Evolutionary conservation across 2,329 filamentous ascomycete species (phyloP).

Genomic region (Aspergillus persii): DNA sequence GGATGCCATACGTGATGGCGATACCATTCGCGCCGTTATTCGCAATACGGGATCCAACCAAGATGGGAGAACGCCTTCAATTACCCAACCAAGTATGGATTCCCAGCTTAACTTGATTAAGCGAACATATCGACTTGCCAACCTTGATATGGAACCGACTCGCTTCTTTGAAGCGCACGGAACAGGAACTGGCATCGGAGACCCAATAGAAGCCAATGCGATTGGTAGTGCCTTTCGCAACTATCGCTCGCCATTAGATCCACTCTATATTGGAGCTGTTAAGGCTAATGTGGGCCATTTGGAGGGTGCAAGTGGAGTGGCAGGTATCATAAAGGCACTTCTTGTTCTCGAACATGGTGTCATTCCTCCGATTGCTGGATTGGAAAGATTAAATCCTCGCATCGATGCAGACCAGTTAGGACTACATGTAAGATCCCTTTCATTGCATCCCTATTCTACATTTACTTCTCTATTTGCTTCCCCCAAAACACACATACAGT

Average conservation of each 20-base stretch:
- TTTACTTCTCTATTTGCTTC: no score
- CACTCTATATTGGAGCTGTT: conserved; percentile 29
- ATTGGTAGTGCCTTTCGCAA: background rate
- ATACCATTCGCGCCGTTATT: conserved; percentile 32
- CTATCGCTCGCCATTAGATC: conserved; percentile 8
- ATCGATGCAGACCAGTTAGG: background rate
- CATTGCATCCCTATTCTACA: no score
- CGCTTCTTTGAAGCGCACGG: conserved; percentile 1
- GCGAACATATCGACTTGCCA: background rate
- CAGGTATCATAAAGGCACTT: conserved; percentile 58
- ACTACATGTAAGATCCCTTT: background rate
- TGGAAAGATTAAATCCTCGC: conserved; percentile 47
- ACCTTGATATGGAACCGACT: background rate
- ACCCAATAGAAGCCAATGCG: background rate
- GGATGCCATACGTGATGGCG: conserved; percentile 27
- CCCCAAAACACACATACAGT: no score
- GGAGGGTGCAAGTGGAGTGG: conserved; percentile 34
- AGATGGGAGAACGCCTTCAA: conserved; percentile 19
- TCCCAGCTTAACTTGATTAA: background rate
- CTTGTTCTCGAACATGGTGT: conserved; percentile 62
- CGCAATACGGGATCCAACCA: conserved; percentile 19
- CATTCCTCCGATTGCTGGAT: conserved; percentile 66
- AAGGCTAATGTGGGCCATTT: conserved; percentile 47
- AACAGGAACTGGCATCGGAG: background rate
- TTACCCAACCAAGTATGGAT: background rate